Conservation (phyloP, 2,329 filamentous ascomycete genomes). For the Nothophoma quercina region DNA sequence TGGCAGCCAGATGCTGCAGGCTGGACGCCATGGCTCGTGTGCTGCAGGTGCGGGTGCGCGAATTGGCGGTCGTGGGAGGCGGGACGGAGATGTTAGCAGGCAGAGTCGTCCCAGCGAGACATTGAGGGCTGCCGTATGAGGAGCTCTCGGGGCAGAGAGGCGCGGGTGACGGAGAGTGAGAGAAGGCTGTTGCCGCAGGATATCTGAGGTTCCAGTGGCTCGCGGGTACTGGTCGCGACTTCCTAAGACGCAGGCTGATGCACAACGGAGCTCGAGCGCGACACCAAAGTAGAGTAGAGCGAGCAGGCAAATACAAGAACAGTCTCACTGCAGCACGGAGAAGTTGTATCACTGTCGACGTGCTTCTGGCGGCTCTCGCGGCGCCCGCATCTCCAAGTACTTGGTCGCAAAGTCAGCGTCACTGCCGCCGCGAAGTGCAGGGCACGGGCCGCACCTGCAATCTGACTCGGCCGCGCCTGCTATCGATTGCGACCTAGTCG, state of each 20-base stretch:
- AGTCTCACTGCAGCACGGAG: not conserved
- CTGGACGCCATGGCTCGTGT: slow-evolving; percentile 43
- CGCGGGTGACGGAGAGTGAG: slow-evolving; percentile 21
- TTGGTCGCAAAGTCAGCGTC: slow-evolving; percentile 37
- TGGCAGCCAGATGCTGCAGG: slow-evolving; percentile 51
- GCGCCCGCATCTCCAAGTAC: slow-evolving; percentile 27
- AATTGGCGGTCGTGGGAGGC: slow-evolving; percentile 8
- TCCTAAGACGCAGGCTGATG: slow-evolving; percentile 14
- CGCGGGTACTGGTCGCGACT: slow-evolving; percentile 27
- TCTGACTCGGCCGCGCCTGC: slow-evolving; percentile 10
- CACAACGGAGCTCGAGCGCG: not conserved
- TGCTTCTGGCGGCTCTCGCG: slow-evolving; percentile 35
- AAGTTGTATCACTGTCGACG: slow-evolving; percentile 21
- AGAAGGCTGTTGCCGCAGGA: slow-evolving; percentile 19
- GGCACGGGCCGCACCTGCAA: slow-evolving; percentile 28
- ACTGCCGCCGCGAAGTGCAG: slow-evolving; percentile 28
- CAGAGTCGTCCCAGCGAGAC: slow-evolving; percentile 6
- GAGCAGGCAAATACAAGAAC: not conserved
- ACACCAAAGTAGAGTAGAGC: not conserved
- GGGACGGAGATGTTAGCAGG: slow-evolving; percentile 23
- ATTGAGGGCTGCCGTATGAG: slow-evolving; percentile 11
- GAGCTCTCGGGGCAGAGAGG: not conserved
- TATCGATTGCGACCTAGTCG: too few relatives aligned
- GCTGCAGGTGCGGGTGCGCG: slow-evolving; percentile 11
- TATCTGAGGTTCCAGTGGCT: slow-evolving; percentile 18